A percentile compares a stretch with the other conserved stretches of the same genome.
These are phyloP conservation scores for Cercospora berteroae DNA, from an alignment of 2,329 filamentous ascomycete species.

Conservation along the genomic window DNA sequence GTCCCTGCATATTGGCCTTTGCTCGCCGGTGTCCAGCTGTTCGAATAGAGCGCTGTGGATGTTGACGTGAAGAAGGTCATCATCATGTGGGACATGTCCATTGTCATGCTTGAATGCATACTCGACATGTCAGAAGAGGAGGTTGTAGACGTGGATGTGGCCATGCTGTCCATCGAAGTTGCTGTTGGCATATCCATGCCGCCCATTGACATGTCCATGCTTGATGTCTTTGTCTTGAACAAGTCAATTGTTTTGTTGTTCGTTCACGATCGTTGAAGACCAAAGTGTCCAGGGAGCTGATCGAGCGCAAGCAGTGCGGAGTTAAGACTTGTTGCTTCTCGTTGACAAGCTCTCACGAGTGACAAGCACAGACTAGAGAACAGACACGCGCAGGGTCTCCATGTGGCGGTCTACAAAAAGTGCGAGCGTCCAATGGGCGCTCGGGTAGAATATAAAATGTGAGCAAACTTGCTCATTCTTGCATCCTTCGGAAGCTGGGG, in stretches of 20 bases:
- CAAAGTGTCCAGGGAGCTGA: not conserved
- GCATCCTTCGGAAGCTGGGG: constrained; percentile 2
- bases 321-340: not conserved
- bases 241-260: not conserved
- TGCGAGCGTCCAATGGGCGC: not conserved
- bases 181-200: not conserved
- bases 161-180: not conserved
- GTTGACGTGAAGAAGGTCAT: constrained; percentile 64
- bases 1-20: constrained; percentile 75
- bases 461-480: constrained; percentile 17
- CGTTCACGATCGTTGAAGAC: not conserved
- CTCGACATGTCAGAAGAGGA: constrained; percentile 16
- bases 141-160: not conserved
- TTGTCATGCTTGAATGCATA: constrained; percentile 29
- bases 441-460: not conserved
- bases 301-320: not conserved
- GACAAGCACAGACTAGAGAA: not conserved
- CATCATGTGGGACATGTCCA: constrained; percentile 45
- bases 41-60: constrained; percentile 62
- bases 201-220: not conserved
- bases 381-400: not conserved
- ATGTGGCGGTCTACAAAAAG: not conserved
- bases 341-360: not conserved
- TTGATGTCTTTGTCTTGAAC: not conserved
- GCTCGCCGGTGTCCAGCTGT: constrained; percentile 67